Evolutionary conservation across 2,329 filamentous ascomycete genomes (phyloP).

Genomic region (Arachnomyces sp.): DNA sequence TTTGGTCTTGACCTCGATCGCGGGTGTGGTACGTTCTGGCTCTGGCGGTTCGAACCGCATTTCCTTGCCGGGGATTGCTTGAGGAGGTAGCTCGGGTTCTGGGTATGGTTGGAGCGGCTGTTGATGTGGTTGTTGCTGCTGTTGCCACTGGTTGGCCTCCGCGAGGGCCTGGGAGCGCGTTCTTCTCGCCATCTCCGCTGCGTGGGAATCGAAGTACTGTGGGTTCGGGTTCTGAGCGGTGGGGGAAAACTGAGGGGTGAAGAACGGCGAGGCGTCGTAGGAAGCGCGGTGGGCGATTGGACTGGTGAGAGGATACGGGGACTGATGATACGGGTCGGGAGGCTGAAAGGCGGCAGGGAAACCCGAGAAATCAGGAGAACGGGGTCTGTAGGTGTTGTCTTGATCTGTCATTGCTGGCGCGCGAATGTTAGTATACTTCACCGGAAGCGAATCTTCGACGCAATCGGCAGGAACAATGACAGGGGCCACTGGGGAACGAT

Average conservation of each 20-base stretch:
- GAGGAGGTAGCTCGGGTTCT: slow-evolving; percentile 5
- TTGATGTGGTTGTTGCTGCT: slow-evolving; percentile 4
- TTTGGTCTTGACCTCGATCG: slow-evolving; percentile 79
- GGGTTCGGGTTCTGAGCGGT: slow-evolving; percentile 30
- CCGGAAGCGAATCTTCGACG: not conserved
- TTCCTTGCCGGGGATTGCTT: slow-evolving; percentile 7
- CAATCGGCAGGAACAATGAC: no score
- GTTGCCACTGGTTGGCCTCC: slow-evolving; percentile 10
- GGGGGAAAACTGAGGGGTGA: slow-evolving; percentile 30
- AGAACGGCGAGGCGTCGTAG: slow-evolving; percentile 42
- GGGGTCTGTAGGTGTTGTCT: slow-evolving; percentile 40
- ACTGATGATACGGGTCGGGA: slow-evolving; percentile 17
- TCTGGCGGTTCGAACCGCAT: not conserved
- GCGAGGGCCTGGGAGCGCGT: slow-evolving; percentile 29
- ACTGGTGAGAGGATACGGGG: slow-evolving; percentile 24
- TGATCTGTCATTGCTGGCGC: slow-evolving; percentile 37
- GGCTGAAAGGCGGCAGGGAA: slow-evolving; percentile 33
- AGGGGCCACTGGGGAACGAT: no score
- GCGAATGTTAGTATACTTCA: not conserved
- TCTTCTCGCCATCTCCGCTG: slow-evolving; percentile 35
- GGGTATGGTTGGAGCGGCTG: slow-evolving; percentile 4
- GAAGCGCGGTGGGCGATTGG: slow-evolving; percentile 33
- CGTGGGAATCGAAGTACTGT: slow-evolving; percentile 19
- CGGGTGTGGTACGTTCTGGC: slow-evolving; percentile 6
- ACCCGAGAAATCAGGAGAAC: slow-evolving; percentile 46